Conservation (phyloP, 306 rosid genomes). For the Spatholobus suberectus region DNA sequence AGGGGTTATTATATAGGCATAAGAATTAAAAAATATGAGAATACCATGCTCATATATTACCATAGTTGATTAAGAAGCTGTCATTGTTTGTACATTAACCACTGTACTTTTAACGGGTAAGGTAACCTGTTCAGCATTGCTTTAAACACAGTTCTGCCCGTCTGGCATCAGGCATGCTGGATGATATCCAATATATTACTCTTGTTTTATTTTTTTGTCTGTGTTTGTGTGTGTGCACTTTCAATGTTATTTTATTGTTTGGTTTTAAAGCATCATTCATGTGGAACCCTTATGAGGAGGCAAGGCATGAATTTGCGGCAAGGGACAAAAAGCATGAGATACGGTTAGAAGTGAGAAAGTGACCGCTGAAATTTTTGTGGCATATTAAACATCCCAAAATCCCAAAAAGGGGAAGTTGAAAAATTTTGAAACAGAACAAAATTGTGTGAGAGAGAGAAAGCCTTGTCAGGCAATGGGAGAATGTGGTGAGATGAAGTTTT, state of each 20-base stretch:
- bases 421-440: conserved; percentile 48
- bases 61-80: not conserved
- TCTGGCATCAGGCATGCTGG: conserved; percentile 38
- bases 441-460: conserved; percentile 38
- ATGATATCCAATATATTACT: conserved; percentile 20
- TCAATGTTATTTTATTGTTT: conserved; percentile 50
- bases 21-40: not conserved
- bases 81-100: conserved; percentile 37
- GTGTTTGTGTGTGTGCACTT: conserved; percentile 48
- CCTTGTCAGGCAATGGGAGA: conserved; percentile 56
- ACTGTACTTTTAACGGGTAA: conserved; percentile 42
- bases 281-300: conserved; percentile 76
- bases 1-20: not conserved
- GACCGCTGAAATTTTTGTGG: conserved; percentile 49
- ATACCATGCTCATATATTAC: not conserved
- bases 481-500: conserved; percentile 57
- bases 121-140: conserved; percentile 40
- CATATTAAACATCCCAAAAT: conserved; percentile 41
- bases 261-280: conserved; percentile 51
- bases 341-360: conserved; percentile 64
- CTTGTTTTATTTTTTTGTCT: conserved; percentile 32
- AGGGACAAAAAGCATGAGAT: conserved; percentile 85
- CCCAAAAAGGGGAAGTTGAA: conserved; percentile 49
- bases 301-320: conserved; percentile 88
- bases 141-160: conserved; percentile 46